Conservation (phyloP, 305 asterid species). For the Fraxinus paxiana region DNA sequence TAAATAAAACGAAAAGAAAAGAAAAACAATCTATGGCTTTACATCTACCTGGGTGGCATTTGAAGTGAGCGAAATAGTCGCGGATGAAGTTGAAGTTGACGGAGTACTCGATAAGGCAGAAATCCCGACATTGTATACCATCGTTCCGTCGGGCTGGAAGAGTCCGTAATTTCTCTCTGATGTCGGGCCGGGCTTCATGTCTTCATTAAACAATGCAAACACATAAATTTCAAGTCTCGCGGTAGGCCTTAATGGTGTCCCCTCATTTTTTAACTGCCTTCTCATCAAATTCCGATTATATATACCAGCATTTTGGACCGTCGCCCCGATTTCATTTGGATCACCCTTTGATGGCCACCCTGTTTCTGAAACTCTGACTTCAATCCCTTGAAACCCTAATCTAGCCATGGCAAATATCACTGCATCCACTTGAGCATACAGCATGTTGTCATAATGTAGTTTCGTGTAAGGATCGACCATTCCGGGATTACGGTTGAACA, state of each 20-base stretch:
- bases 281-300: conserved; percentile 58
- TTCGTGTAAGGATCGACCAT: conserved; percentile 59
- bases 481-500: conserved; percentile 61
- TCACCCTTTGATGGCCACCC: conserved; percentile 94
- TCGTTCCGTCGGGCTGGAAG: conserved; percentile 71
- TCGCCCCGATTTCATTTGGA: conserved; percentile 54
- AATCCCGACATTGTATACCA: conserved; percentile 76
- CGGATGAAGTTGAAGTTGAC: conserved; percentile 30
- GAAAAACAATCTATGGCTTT: not conserved
- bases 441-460: conserved; percentile 74
- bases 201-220: conserved; percentile 85
- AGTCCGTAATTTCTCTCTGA: conserved; percentile 84
- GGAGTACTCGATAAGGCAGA: conserved; percentile 39
- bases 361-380: conserved; percentile 70
- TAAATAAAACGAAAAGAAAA: not conserved
- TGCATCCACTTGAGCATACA: conserved; percentile 82
- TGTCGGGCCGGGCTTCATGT: conserved; percentile 81
- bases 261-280: conserved; percentile 52
- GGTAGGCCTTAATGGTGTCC: conserved; percentile 70
- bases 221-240: conserved; percentile 57
- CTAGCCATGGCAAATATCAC: conserved; percentile 56
- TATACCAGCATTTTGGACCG: conserved; percentile 56
- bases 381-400: conserved; percentile 56
- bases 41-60: conserved; percentile 51
- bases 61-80: conserved; percentile 51